Evolutionary conservation across 1,139 yeast species (phyloP).

Genomic region (Blastobotrys arbuscula): DNA sequence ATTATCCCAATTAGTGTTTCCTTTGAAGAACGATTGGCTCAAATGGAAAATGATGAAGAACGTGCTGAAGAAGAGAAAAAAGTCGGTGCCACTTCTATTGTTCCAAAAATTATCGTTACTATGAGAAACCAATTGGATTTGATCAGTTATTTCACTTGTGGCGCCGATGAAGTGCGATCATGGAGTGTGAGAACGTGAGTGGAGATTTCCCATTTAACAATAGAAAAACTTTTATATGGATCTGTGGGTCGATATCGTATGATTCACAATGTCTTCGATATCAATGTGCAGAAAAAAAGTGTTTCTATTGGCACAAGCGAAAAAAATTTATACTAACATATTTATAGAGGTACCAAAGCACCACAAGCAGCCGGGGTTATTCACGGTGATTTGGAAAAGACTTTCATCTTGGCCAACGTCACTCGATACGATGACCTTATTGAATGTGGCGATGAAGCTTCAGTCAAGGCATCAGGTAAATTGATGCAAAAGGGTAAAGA

Average conservation of each 20-base stretch:
- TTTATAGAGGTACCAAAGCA: slow-evolving; percentile 70
- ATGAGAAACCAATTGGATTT: slow-evolving; percentile 67
- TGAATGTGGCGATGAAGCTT: slow-evolving; percentile 85
- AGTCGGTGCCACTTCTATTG: slow-evolving; percentile 75
- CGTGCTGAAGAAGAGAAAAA: slow-evolving; percentile 84
- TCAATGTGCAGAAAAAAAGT: no score
- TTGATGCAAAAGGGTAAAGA: slow-evolving; percentile 94
- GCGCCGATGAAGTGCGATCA: slow-evolving; percentile 83
- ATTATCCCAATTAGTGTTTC: slow-evolving; percentile 92
- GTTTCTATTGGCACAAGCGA: no score
- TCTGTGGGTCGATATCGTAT: no score
- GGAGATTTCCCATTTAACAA: no score
- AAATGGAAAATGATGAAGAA: slow-evolving; percentile 85
- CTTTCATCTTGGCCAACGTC: slow-evolving; percentile 81
- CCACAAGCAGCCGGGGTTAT: slow-evolving; percentile 94
- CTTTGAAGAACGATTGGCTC: slow-evolving; percentile 88
- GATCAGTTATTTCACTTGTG: slow-evolving; percentile 88
- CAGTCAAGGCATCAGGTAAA: slow-evolving; percentile 92
- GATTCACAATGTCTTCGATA: no score
- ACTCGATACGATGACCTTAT: slow-evolving; percentile 68
- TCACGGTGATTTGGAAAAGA: slow-evolving; percentile 79
- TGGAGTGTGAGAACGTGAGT: slow-evolving; percentile 64
- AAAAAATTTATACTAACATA: no score
- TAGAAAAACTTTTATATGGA: no score
- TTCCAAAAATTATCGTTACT: slow-evolving; percentile 68